These are phyloP conservation scores for Inga laurina DNA, from an alignment of 306 rosid species.

Conservation along the genomic window DNA sequence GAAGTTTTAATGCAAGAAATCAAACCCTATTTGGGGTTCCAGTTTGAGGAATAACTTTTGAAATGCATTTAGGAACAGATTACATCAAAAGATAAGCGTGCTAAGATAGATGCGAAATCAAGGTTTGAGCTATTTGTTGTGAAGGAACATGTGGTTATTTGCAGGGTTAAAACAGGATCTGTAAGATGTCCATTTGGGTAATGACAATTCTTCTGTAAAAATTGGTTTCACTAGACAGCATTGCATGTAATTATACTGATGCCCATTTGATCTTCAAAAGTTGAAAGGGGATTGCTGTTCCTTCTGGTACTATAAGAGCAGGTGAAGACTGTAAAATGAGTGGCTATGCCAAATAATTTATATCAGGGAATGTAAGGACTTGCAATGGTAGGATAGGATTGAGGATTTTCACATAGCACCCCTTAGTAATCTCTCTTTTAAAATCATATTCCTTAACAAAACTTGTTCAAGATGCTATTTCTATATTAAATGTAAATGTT, in stretches of 20 bases:
- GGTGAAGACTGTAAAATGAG: background rate
- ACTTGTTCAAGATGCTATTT: too few species aligned
- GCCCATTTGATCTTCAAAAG: background rate
- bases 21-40: too few species aligned
- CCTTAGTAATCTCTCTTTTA: background rate
- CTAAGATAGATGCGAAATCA: background rate
- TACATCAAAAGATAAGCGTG: background rate
- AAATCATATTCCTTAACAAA: too few species aligned
- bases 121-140: background rate
- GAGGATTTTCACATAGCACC: background rate
- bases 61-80: background rate
- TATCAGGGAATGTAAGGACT: background rate
- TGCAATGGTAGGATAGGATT: background rate
- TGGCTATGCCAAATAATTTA: background rate
- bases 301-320: background rate
- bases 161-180: background rate
- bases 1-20: conserved; percentile 1
- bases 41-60: too few species aligned
- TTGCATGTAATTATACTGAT: background rate
- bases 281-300: background rate
- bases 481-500: background rate
- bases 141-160: background rate
- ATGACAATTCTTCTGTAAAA: conserved; percentile 5
- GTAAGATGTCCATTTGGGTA: background rate
- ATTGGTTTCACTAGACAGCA: background rate